These are phyloP conservation scores for Salix suchowensis DNA, from an alignment of 345 rosid genomes.

Conservation along the genomic window DNA sequence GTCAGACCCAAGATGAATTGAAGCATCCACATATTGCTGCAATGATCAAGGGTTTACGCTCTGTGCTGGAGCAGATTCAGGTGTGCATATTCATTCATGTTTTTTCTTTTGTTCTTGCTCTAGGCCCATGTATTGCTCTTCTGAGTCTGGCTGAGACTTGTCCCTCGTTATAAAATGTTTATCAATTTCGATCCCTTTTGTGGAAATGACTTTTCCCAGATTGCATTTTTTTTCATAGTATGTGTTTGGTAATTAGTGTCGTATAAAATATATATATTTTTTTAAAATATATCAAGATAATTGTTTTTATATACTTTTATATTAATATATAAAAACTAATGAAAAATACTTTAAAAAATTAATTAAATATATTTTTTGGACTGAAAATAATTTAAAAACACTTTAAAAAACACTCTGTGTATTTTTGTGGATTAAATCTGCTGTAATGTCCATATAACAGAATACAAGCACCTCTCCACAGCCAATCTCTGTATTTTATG, in stretches of 20 bases:
- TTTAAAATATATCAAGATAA: no score
- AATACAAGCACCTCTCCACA: not conserved
- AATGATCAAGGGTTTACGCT: conserved; percentile 74
- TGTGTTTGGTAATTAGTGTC: no score
- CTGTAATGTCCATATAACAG: not conserved
- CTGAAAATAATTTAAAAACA: no score
- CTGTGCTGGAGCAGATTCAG: conserved; percentile 82
- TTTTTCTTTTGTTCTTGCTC: not conserved
- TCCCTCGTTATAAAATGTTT: not conserved
- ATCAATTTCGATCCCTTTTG: not conserved
- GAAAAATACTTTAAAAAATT: no score
- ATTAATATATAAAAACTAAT: no score
- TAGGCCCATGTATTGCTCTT: not conserved
- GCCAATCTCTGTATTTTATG: not conserved
- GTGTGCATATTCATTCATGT: conserved; percentile 25
- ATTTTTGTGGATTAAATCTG: not conserved
- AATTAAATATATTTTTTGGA: no score
- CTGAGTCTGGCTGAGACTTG: no score
- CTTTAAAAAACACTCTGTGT: no score
- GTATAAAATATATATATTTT: no score
- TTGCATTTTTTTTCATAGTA: no score
- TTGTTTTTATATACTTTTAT: no score
- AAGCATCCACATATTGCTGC: conserved; percentile 48
- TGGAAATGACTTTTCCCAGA: not conserved
- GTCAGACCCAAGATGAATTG: conserved; percentile 42